Conservation (phyloP, 306 rosid species). For the Senna siamea region DNA sequence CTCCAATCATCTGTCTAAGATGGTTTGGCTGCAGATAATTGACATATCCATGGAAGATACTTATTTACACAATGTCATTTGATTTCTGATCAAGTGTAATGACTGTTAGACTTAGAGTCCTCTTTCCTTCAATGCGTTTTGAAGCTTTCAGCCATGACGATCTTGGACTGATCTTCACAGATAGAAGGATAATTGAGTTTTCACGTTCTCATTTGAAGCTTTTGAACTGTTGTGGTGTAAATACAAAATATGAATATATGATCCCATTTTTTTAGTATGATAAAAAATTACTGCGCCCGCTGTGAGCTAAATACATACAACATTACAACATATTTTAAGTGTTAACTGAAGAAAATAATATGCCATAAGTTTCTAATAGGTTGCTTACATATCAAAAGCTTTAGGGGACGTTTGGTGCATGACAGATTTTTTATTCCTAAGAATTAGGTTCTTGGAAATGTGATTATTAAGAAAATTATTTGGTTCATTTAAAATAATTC, state of each 20-base stretch:
- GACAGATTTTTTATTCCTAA: too few species aligned
- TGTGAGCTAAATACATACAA: too few species aligned
- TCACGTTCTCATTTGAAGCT: background rate
- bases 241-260: background rate
- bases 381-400: too few species aligned
- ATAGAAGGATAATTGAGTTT: background rate
- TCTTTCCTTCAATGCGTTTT: background rate
- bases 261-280: background rate
- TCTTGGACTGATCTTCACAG: background rate
- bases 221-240: background rate
- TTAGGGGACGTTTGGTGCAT: too few species aligned
- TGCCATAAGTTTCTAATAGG: too few species aligned
- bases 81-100: conserved; percentile 12
- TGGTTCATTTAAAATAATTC: too few species aligned
- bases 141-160: conserved; percentile 13
- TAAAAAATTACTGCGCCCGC: too few species aligned
- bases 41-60: conserved; percentile 17
- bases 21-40: conserved; percentile 24
- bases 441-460: too few species aligned
- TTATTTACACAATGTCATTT: conserved; percentile 5
- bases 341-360: too few species aligned
- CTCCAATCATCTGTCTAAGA: conserved; percentile 69
- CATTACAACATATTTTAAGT: too few species aligned
- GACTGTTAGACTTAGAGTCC: background rate
- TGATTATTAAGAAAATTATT: too few species aligned